Percentiles rank a stretch among this genome's conserved stretches.
Evolutionary conservation across 495 filamentous ascomycete species (phyloP).

Genomic region (Talaromyces wortmannii): DNA sequence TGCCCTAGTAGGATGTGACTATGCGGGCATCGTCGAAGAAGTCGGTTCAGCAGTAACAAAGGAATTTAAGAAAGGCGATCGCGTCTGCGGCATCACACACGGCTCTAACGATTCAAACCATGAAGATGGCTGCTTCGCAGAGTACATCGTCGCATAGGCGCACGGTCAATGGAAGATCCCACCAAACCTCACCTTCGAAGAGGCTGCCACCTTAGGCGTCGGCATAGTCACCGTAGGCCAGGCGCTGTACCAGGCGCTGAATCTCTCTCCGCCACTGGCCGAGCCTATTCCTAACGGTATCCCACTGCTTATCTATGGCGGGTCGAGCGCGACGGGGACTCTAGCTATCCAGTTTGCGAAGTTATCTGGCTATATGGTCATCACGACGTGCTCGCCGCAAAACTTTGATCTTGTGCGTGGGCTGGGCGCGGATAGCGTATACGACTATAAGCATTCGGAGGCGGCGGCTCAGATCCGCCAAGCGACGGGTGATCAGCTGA

Average conservation of each 20-base stretch:
- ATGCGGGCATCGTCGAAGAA: conserved; percentile 30
- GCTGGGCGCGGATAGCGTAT: conserved; percentile 35
- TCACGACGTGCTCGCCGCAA: conserved; percentile 34
- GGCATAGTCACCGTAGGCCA: not conserved
- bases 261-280: conserved; percentile 1
- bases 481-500: conserved; percentile 30
- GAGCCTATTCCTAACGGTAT: conserved; percentile 2
- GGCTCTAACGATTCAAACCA: not conserved
- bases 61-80: not conserved
- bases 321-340: conserved; percentile 18
- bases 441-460: conserved; percentile 33
- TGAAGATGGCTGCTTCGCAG: conserved; percentile 32
- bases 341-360: conserved; percentile 23
- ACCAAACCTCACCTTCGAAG: conserved; percentile 12
- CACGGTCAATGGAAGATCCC: conserved; percentile 26
- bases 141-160: conserved; percentile 16
- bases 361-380: conserved; percentile 31
- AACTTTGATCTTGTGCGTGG: conserved; percentile 34
- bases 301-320: conserved; percentile 23
- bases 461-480: conserved; percentile 22
- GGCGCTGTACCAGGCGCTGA: not conserved
- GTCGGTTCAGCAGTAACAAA: conserved; percentile 1
- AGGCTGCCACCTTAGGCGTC: conserved; percentile 22
- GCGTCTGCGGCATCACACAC: conserved; percentile 1
- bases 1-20: conserved; percentile 44